Conservation (phyloP, 2,329 filamentous ascomycete genomes). For the Ophiostoma quercus region DNA sequence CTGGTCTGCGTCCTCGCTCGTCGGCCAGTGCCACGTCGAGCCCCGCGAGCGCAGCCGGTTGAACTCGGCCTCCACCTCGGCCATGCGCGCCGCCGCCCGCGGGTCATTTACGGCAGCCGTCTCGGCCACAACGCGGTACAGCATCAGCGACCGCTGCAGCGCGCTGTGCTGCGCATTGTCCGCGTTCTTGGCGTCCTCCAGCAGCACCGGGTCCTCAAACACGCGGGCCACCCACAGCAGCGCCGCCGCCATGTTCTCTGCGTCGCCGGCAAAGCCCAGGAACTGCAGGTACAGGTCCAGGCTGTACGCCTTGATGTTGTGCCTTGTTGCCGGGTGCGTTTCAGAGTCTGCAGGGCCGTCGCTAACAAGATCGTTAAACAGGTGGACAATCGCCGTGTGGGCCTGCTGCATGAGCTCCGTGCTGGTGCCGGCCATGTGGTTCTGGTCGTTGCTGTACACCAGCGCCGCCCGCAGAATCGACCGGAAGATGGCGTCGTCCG, state of each 20-base stretch:
- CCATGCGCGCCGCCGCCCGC: not conserved
- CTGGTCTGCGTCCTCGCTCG: slow-evolving; percentile 31
- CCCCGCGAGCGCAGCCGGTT: not conserved
- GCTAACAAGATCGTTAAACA: slow-evolving; percentile 30
- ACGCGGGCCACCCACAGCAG: slow-evolving; percentile 55
- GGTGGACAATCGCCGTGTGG: slow-evolving; percentile 24
- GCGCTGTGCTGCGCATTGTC: slow-evolving; percentile 36
- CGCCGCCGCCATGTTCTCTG: slow-evolving; percentile 51
- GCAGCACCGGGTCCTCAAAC: slow-evolving; percentile 37
- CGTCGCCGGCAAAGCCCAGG: slow-evolving; percentile 57
- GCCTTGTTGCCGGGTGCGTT: slow-evolving; percentile 32
- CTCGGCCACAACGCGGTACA: slow-evolving; percentile 43
- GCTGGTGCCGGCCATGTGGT: not conserved
- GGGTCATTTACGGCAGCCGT: slow-evolving; percentile 24
- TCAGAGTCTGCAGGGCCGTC: not conserved
- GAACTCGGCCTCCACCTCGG: slow-evolving; percentile 2
- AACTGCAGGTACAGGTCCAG: slow-evolving; percentile 59
- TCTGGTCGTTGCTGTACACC: not conserved
- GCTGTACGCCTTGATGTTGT: slow-evolving; percentile 43
- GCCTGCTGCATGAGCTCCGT: slow-evolving; percentile 23
- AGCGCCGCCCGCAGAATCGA: not conserved
- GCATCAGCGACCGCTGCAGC: slow-evolving; percentile 30
- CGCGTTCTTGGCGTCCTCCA: slow-evolving; percentile 36
- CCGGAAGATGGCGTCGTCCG: slow-evolving; percentile 34
- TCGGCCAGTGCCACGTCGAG: slow-evolving; percentile 38